Conservation (phyloP, 163 green algal species). For the Chlamydomonas reinhardtii region DNA sequence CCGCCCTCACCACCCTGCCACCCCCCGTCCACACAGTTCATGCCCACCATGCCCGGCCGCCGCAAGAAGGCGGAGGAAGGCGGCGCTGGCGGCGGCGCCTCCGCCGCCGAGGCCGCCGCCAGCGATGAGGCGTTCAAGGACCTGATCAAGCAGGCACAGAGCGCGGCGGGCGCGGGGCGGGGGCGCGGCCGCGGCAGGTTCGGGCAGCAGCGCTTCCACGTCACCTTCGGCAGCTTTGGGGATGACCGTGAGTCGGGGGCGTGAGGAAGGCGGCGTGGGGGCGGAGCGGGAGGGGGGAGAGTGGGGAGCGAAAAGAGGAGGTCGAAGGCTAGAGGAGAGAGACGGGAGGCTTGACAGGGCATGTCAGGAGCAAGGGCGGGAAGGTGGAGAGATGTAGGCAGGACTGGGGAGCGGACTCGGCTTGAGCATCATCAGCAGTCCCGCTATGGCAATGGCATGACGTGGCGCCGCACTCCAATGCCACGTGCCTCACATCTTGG, state of each 20-base stretch:
- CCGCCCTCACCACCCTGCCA: neutral
- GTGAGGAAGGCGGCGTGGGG: too few species aligned
- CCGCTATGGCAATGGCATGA: too few species aligned
- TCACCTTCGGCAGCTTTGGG: slow-evolving; percentile 55
- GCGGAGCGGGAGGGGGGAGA: neutral
- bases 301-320: neutral
- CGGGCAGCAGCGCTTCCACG: slow-evolving; percentile 52
- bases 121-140: slow-evolving; percentile 60
- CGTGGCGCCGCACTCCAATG: too few species aligned
- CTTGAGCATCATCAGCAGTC: too few species aligned
- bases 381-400: too few species aligned
- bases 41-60: slow-evolving; percentile 54
- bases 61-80: slow-evolving; percentile 58
- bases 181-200: slow-evolving; percentile 45
- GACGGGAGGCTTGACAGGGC: too few species aligned
- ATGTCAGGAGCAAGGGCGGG: too few species aligned
- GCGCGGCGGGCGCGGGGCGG: slow-evolving; percentile 7
- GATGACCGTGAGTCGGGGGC: slow-evolving; percentile 43
- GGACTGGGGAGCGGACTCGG: too few species aligned
- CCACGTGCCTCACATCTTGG: too few species aligned
- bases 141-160: slow-evolving; percentile 62
- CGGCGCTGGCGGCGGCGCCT: neutral
- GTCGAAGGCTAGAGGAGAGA: too few species aligned
- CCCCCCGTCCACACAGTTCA: slow-evolving; percentile 36
- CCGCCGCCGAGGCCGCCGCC: slow-evolving; percentile 25